Evolutionary conservation across 2,329 filamentous ascomycete species (phyloP), one percentile per base, ranked within the genome.

Genomic region (Zelopaecilomyces penicillatus): DNA sequence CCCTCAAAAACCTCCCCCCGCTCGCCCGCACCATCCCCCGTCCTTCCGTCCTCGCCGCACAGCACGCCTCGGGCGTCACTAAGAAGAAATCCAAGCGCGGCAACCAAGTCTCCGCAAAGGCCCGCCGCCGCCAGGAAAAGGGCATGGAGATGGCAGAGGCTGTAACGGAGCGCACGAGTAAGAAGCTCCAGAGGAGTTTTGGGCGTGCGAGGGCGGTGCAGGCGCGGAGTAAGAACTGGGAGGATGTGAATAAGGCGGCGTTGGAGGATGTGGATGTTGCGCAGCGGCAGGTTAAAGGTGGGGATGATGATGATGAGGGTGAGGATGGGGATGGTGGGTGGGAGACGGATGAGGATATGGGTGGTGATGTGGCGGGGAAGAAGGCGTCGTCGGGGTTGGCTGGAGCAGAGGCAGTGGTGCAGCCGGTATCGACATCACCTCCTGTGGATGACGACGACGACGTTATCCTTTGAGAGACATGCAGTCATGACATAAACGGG

Each of bases 11-110:
- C 33, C 47, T 67, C 73, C 48, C 69, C 73, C 8, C 76, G 79
- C 2, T 50, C 64, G 46, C 66, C 74, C 50, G 33, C 40, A 51
- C 54, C 29, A 35, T 48, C 33, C 60, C 68, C 48, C 76, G 80
- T 4, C 78, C 81, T 29, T 81, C 85, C n/a, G 73, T 87, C 12
- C 77, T 88, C 35, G 78, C 79, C 34, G 78, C 82, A 11, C 82
- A 85, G 52, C 77, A 82, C 58, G 67, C 70, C 2, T 75, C 80
- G 12, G 86, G 87, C 30, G 73, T 91, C 7, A 66, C 68, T 44
- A 88, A 86, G 64, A 87, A 83, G 65, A 85, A 80, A 61, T 66
- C 68, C 48, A 68, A 68, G 44, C 70, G 76, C 55, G 78, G 78
- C 57, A 53, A 65, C n/a, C 65, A 70, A 6, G 54, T 78, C 58